Percentiles rank a stretch among this genome's conserved stretches.
phyloP scores from a whole-genome alignment of 169 alveolate species.

The Plasmodium gallinaceum region DNA sequence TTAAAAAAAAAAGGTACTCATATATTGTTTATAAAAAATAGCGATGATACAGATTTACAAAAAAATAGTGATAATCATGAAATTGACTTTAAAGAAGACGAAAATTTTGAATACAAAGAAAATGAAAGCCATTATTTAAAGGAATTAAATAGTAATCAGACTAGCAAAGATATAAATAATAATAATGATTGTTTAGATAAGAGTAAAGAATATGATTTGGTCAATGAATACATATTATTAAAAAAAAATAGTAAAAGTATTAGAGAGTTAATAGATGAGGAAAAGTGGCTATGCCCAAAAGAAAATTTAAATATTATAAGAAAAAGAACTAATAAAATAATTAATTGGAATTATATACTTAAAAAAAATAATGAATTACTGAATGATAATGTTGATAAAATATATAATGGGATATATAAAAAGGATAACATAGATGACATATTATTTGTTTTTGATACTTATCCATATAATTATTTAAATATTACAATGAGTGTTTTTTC shows the following conservation, averaged over 20 bases:
- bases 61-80: neutral
- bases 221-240: constrained; percentile 34
- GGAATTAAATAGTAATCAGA: neutral
- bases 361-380: constrained; percentile 53
- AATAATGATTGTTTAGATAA: neutral
- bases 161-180: neutral
- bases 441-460: constrained; percentile 54
- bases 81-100: neutral
- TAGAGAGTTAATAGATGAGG: constrained; percentile 52
- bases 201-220: constrained; percentile 25
- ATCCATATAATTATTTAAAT: constrained; percentile 69
- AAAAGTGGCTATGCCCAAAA: constrained; percentile 47
- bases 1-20: neutral
- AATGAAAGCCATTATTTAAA: neutral
- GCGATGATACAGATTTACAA: neutral
- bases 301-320: constrained; percentile 71
- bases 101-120: neutral
- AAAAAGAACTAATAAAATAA: constrained; percentile 40
- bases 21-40: neutral
- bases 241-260: constrained; percentile 36
- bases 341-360: constrained; percentile 64
- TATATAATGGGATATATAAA: constrained; percentile 41
- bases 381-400: constrained; percentile 44
- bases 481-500: constrained; percentile 73
- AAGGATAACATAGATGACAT: constrained; percentile 57